These are phyloP conservation scores for Turnera subulata DNA, from an alignment of 345 rosid genomes.

Conservation along the genomic window DNA sequence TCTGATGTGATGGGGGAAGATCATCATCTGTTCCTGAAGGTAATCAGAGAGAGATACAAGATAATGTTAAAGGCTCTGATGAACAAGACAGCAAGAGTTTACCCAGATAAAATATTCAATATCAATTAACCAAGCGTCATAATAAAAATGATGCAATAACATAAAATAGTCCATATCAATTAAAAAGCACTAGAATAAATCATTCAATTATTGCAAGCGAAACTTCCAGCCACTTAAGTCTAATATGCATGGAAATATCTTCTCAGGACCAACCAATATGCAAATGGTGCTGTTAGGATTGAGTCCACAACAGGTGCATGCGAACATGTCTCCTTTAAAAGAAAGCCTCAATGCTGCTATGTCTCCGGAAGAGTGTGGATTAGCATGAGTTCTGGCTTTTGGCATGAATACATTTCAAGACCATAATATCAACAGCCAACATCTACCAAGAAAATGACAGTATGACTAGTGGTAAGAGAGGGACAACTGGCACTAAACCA, in stretches of 20 bases:
- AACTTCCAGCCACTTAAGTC: not conserved
- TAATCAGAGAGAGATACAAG: not conserved
- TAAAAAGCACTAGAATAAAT: not conserved
- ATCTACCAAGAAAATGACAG: no score
- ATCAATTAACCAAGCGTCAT: not conserved
- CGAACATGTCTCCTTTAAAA: not conserved
- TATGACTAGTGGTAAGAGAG: no score
- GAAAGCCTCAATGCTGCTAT: no score
- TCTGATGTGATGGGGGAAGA: constrained; percentile 68
- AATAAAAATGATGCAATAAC: not conserved
- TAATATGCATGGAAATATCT: not conserved
- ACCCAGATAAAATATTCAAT: no score
- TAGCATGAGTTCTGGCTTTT: no score
- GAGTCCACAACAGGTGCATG: no score
- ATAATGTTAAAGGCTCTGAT: not conserved
- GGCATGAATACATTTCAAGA: no score
- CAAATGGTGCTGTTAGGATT: no score
- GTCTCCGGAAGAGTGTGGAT: no score
- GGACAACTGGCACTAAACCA: no score
- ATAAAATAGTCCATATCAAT: not conserved
- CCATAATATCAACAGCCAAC: no score
- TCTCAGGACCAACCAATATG: not conserved
- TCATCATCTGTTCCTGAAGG: constrained; percentile 86
- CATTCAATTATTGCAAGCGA: not conserved
- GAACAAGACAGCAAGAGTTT: not conserved